Evolutionary conservation across 1,284 basidiomycete species (phyloP).

Genomic region (Termitomyces sp.): DNA sequence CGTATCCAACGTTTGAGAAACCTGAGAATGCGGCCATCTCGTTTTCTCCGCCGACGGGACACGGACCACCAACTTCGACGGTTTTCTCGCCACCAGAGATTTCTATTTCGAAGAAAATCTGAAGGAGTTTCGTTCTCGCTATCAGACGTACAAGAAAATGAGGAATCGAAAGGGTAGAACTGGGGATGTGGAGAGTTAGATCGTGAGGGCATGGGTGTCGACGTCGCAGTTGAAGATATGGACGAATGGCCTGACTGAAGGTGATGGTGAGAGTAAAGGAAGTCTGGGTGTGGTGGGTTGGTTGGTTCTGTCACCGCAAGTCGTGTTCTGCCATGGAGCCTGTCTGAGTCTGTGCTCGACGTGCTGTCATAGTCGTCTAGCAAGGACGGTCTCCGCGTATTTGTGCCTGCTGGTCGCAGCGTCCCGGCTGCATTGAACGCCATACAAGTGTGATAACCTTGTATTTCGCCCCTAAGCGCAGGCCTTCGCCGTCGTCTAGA

Average conservation of each 20-base stretch:
- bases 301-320: conserved; percentile 15
- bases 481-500: conserved; percentile 13
- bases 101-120: conserved; percentile 40
- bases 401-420: conserved; percentile 16
- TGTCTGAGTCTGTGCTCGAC: conserved; percentile 35
- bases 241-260: conserved; percentile 33
- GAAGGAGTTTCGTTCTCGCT: conserved; percentile 58
- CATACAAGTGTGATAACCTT: conserved; percentile 7
- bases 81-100: conserved; percentile 40
- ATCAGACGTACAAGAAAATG: conserved; percentile 57
- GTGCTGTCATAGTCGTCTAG: conserved; percentile 33
- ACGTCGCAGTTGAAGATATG: conserved; percentile 33
- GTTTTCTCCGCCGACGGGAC: conserved; percentile 35
- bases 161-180: conserved; percentile 38
- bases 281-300: conserved; percentile 21
- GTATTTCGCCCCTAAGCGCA: conserved; percentile 8
- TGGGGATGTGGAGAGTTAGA: conserved; percentile 43
- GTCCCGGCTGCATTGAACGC: conserved; percentile 14
- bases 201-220: conserved; percentile 43
- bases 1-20: conserved; percentile 49
- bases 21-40: conserved; percentile 38
- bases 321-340: conserved; percentile 23
- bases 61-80: conserved; percentile 48
- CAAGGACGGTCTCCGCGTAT: conserved; percentile 16
- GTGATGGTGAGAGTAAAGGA: conserved; percentile 28